phyloP scores from a whole-genome alignment of 1,139 yeast genomes.

The Debaryomycetaceae sp. region DNA sequence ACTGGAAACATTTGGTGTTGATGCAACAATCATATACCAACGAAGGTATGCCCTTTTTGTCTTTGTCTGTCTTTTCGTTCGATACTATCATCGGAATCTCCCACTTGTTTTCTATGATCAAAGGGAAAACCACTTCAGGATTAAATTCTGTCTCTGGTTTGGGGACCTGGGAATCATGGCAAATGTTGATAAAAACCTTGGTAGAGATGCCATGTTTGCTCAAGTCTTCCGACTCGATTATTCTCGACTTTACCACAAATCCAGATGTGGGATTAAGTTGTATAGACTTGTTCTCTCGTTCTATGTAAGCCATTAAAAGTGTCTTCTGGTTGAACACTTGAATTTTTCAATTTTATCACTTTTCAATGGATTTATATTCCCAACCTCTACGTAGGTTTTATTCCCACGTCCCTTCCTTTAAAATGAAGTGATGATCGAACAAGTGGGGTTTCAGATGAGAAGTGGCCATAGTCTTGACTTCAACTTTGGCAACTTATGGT shows the following conservation, averaged over 20 bases:
- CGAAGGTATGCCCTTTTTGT: constrained; percentile 66
- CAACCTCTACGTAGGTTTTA: not conserved
- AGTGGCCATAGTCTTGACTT: too few relatives aligned
- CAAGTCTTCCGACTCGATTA: constrained; percentile 31
- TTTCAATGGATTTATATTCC: not conserved
- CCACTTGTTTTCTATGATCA: constrained; percentile 74
- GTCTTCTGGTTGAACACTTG: not conserved
- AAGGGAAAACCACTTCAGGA: constrained; percentile 57
- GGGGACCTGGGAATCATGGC: constrained; percentile 65
- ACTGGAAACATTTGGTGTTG: constrained; percentile 55
- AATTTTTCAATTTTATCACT: not conserved
- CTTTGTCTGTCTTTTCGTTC: constrained; percentile 49
- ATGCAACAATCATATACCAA: constrained; percentile 76
- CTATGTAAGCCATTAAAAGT: constrained; percentile 13
- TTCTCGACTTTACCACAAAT: constrained; percentile 61
- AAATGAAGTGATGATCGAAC: too few relatives aligned
- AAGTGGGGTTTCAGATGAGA: too few relatives aligned
- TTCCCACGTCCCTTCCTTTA: not conserved
- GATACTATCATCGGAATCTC: constrained; percentile 79
- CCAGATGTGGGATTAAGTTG: constrained; percentile 49
- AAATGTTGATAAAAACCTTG: constrained; percentile 77
- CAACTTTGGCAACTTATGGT: too few relatives aligned
- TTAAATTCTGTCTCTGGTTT: constrained; percentile 44
- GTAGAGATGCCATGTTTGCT: constrained; percentile 31
- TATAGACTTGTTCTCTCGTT: constrained; percentile 17